Percentiles rank a stretch among this genome's conserved stretches.
Conservation (phyloP, 2,329 filamentous ascomycete genomes). For the Aureobasidium pullulans region DNA sequence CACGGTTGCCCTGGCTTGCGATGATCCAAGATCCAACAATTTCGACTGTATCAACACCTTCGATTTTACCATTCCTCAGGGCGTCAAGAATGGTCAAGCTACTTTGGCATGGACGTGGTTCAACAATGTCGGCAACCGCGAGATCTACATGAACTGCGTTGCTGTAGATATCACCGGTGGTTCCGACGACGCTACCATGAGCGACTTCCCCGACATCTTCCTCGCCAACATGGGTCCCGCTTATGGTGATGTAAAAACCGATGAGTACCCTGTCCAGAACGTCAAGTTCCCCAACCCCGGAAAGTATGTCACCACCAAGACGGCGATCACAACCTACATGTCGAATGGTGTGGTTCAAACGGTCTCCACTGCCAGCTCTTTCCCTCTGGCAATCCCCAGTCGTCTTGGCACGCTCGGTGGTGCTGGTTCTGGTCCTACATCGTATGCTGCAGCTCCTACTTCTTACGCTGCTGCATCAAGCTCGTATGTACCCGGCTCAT, state of each 20-base stretch:
- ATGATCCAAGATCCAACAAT: too few relatives aligned
- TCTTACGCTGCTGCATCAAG: too few relatives aligned
- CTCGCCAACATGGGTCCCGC: constrained; percentile 56
- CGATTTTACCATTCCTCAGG: constrained; percentile 62
- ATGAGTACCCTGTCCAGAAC: too few relatives aligned
- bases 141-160: constrained; percentile 98
- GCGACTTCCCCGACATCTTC: constrained; percentile 65
- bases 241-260: too few relatives aligned
- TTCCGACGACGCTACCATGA: constrained; percentile 47
- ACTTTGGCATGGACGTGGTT: constrained; percentile 92
- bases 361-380: constrained; percentile 16
- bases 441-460: background rate
- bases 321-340: constrained; percentile 8
- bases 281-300: constrained; percentile 65
- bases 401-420: too few relatives aligned
- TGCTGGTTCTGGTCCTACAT: too few relatives aligned
- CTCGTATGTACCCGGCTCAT: too few relatives aligned
- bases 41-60: constrained; percentile 46
- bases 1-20: too few relatives aligned
- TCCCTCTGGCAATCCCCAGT: too few relatives aligned
- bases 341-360: constrained; percentile 1
- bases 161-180: constrained; percentile 57
- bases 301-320: constrained; percentile 41
- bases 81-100: constrained; percentile 67
- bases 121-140: constrained; percentile 84